Percentiles rank a stretch among this genome's conserved stretches.
Conservation (phyloP, 306 rosid species). For the Datisca glomerata region DNA sequence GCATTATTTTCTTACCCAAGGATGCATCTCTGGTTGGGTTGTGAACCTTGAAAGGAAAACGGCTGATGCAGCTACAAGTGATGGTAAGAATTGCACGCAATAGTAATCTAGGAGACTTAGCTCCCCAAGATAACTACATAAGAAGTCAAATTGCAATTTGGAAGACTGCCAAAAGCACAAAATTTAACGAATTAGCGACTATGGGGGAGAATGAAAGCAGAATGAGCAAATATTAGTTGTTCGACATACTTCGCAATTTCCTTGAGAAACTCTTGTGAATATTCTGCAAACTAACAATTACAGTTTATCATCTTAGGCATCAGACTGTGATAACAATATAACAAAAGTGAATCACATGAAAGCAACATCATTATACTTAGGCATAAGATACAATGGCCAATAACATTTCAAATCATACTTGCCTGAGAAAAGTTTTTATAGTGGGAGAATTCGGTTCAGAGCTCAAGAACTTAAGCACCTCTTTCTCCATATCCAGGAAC, state of each 20-base stretch:
- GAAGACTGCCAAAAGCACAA: constrained; percentile 14
- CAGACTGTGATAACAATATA: no score
- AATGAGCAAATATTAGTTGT: background rate
- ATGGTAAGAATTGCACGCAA: constrained; percentile 26
- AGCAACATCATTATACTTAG: no score
- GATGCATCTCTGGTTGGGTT: constrained; percentile 21
- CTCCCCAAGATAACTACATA: constrained; percentile 38
- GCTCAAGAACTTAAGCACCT: constrained; percentile 15
- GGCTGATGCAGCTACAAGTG: constrained; percentile 34
- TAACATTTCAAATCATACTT: constrained; percentile 14
- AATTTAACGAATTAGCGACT: constrained; percentile 1
- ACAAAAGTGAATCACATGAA: no score
- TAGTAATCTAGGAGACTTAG: constrained; percentile 25
- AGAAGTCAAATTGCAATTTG: constrained; percentile 12
- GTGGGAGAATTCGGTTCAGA: constrained; percentile 26
- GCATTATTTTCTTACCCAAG: constrained; percentile 66
- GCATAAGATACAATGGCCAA: no score
- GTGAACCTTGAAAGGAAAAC: constrained; percentile 35
- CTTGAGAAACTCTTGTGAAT: constrained; percentile 11
- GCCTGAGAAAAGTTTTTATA: constrained; percentile 31
- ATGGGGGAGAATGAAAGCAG: background rate
- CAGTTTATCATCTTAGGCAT: no score
- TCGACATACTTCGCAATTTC: constrained; percentile 14
- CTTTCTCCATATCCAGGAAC: constrained; percentile 33
- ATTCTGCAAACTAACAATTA: constrained; percentile 14